Evolutionary conservation across 257 asterid genomes (phyloP).

Genomic region (Euphrasia confusa): DNA sequence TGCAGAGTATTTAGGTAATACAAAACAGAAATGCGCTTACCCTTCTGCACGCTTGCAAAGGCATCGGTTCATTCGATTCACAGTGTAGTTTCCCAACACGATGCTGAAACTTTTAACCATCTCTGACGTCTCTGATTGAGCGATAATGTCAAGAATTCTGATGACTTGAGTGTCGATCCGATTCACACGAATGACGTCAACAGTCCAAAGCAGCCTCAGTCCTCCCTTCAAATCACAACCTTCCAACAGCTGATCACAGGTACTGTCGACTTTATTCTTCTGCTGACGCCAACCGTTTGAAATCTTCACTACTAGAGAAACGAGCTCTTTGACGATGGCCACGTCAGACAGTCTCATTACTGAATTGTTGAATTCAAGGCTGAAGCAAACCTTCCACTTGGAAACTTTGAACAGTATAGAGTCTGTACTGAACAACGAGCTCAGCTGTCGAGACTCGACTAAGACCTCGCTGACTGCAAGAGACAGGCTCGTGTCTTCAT

Average conservation of each 20-base stretch:
- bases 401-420: slow-evolving; percentile 33
- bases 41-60: slow-evolving; percentile 24
- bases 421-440: slow-evolving; percentile 28
- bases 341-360: slow-evolving; percentile 27
- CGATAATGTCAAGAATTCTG: slow-evolving; percentile 41
- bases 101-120: slow-evolving; percentile 20
- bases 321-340: slow-evolving; percentile 29
- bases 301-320: slow-evolving; percentile 44
- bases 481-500: slow-evolving; percentile 38
- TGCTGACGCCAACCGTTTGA: slow-evolving; percentile 41
- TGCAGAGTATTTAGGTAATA: not conserved
- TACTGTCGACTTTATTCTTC: slow-evolving; percentile 24
- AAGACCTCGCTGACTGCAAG: slow-evolving; percentile 41
- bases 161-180: slow-evolving; percentile 31
- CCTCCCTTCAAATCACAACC: slow-evolving; percentile 31
- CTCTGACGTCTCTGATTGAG: slow-evolving; percentile 26
- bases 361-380: slow-evolving; percentile 34
- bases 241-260: slow-evolving; percentile 29
- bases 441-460: slow-evolving; percentile 30
- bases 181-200: slow-evolving; percentile 34
- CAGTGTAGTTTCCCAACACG: slow-evolving; percentile 28
- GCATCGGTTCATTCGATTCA: slow-evolving; percentile 30
- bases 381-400: slow-evolving; percentile 47
- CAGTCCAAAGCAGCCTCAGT: slow-evolving; percentile 41
- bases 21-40: slow-evolving; percentile 17